Evolutionary conservation across 768 basidiomycete genomes (phyloP).

Genomic region (Sporobolomyces pararoseus): DNA sequence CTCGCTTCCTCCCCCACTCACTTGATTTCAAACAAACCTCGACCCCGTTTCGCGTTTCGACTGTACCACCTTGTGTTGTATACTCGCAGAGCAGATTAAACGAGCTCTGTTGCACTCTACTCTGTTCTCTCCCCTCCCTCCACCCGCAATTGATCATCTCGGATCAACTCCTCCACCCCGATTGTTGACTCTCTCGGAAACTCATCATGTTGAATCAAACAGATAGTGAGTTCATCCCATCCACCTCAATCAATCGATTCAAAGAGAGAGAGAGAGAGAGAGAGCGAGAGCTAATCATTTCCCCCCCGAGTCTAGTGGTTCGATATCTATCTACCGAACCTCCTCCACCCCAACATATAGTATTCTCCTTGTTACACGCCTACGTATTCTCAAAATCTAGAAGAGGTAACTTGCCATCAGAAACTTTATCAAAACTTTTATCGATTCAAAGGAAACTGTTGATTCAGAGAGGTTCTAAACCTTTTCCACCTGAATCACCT

Average conservation of each 20-base stretch:
- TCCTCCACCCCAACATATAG: conserved; percentile 17
- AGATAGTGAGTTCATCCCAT: conserved; percentile 18
- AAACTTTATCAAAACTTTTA: conserved; percentile 35
- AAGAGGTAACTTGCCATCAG: conserved; percentile 35
- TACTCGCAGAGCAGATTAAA: too few relatives aligned
- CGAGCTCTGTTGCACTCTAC: too few relatives aligned
- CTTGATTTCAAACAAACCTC: too few relatives aligned
- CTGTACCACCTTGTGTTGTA: too few relatives aligned
- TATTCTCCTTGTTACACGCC: conserved; percentile 38
- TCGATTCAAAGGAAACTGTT: conserved; percentile 35
- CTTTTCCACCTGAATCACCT: neutral
- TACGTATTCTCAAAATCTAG: conserved; percentile 36
- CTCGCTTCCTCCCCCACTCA: too few relatives aligned
- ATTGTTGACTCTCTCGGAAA: neutral
- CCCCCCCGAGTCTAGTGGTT: conserved; percentile 24
- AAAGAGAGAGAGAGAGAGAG: too few relatives aligned
- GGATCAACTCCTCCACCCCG: neutral
- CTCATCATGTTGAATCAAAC: conserved; percentile 33
- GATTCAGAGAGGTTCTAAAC: neutral
- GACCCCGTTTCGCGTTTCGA: too few relatives aligned
- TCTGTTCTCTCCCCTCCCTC: too few relatives aligned
- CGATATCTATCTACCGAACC: conserved; percentile 11
- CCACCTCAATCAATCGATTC: neutral
- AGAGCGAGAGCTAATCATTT: too few relatives aligned
- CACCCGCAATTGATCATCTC: neutral